Percentiles rank a stretch among this genome's conserved stretches.
Evolutionary conservation across 495 filamentous ascomycete species (phyloP).

Genomic region (Penicillium arizonense): DNA sequence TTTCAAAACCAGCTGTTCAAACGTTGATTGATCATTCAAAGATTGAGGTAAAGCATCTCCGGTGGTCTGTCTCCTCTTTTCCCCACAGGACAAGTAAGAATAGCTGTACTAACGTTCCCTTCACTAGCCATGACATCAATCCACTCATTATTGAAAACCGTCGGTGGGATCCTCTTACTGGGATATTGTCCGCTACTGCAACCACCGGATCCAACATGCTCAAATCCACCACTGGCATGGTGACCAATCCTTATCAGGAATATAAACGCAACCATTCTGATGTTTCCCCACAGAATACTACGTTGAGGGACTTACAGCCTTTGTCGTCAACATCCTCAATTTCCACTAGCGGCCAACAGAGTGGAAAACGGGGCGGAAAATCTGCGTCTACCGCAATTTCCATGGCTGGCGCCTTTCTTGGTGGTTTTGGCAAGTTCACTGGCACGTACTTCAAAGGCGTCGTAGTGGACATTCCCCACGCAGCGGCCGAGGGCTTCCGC

Average conservation of each 20-base stretch:
- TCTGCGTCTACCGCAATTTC: not conserved
- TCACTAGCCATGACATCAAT: slow-evolving; percentile 20
- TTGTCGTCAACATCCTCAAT: no score
- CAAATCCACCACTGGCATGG: slow-evolving; percentile 25
- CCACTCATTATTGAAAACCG: slow-evolving; percentile 35
- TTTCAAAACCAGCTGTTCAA: not conserved
- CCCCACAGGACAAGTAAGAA: no score
- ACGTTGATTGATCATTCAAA: not conserved
- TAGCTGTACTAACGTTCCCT: no score
- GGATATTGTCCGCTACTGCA: slow-evolving; percentile 38
- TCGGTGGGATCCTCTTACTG: slow-evolving; percentile 40
- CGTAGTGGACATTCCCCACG: slow-evolving; percentile 65
- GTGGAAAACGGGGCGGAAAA: no score
- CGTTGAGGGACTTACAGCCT: no score
- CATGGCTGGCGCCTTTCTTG: slow-evolving; percentile 17
- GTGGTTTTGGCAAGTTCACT: slow-evolving; percentile 33
- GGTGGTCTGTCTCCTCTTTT: not conserved
- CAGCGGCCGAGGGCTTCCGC: slow-evolving; percentile 76
- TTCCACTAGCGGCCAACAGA: no score
- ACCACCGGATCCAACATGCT: slow-evolving; percentile 24
- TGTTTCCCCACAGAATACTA: no score
- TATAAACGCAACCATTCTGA: slow-evolving; percentile 14
- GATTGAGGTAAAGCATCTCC: not conserved
- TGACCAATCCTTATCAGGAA: slow-evolving; percentile 31
- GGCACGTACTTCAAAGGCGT: slow-evolving; percentile 29